phyloP scores from a whole-genome alignment of 371 early-diverging fungal species.

The Mortierella sp. region DNA sequence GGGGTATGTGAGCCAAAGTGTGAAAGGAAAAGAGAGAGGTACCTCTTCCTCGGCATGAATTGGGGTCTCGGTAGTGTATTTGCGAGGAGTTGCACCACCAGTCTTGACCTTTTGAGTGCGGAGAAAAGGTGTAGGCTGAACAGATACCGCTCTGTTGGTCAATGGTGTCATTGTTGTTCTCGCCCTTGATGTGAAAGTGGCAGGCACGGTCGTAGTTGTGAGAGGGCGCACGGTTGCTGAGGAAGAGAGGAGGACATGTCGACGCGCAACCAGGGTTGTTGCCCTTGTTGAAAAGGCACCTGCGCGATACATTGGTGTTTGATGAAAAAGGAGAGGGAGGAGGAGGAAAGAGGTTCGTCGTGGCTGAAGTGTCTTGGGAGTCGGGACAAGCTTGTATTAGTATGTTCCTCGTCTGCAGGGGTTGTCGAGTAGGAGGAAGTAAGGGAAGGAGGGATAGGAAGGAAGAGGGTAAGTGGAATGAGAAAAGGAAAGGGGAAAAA shows the following conservation, averaged over 20 bases:
- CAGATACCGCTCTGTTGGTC: slow-evolving; percentile 9
- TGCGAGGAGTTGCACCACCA: background rate
- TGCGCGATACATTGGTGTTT: slow-evolving; percentile 43
- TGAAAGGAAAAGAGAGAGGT: background rate
- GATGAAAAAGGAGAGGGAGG: background rate
- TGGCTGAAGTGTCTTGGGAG: background rate
- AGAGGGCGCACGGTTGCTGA: slow-evolving; percentile 14
- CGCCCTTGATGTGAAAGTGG: slow-evolving; percentile 4
- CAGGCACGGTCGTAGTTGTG: slow-evolving; percentile 8
- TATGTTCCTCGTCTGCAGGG: background rate
- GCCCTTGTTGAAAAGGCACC: slow-evolving; percentile 30
- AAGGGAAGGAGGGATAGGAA: no score
- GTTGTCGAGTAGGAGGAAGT: background rate
- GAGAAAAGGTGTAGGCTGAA: slow-evolving; percentile 19
- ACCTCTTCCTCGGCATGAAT: slow-evolving; percentile 43
- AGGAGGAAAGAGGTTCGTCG: background rate
- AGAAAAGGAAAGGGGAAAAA: slow-evolving; percentile 9
- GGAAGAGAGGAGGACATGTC: slow-evolving; percentile 18
- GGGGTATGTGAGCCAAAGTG: background rate
- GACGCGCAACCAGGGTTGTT: slow-evolving; percentile 8
- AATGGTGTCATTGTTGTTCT: background rate
- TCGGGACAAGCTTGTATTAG: background rate
- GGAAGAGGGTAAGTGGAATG: background rate
- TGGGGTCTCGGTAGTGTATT: slow-evolving; percentile 37
- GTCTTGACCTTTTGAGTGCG: slow-evolving; percentile 17